Evolutionary conservation across 352 stramenopile genomes (phyloP), one percentile per base, ranked within the genome.

Genomic region (Phytophthora agathidicida): DNA sequence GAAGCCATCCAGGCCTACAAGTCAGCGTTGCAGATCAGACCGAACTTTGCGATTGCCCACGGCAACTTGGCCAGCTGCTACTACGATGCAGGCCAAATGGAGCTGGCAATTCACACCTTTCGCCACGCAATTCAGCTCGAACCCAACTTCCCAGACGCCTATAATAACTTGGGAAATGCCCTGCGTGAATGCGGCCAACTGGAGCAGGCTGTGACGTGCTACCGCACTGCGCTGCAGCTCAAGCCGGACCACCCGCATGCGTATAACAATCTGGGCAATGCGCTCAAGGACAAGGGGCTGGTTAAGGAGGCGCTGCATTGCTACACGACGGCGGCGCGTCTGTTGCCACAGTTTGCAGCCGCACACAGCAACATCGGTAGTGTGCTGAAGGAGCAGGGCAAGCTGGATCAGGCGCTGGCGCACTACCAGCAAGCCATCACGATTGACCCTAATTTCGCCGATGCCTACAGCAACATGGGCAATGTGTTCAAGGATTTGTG

Each of bases 251-350:
- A 98, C 61, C 88, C 91, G 8, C 91, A 98, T 59, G 91, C 92
- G 6, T 98, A 98, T 75, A 98, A 98, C 77, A 98, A 97, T 49
- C 44, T 98, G n/a, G 93, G 89, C 23, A 96, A 96, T 57, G 81
- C 87, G 6, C 72, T 97, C n/a, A 97, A 96, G 50, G 87, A 97
- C 72, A 94, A 96, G 44, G 93, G 93, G 11, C 86, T 97, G 54
- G 80, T 97, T 4, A 96, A 96, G 53, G 93, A 98, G 48, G 90
- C 91, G n/a, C 88, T 97, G 41, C 91, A 98, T 68, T 98, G 91
- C 73, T 97, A 97, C 67, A 89, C 93, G 59, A 98, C 90, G 10
- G 93, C 93, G 3, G 88, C 89, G 37, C 70, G 86, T 8, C 65
- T 98, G 5, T 83, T 98, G 64, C 94, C 94, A n/a, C 77, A 83